These are phyloP conservation scores for Chrysosporium queenslandicum DNA, from an alignment of 2,329 filamentous ascomycete genomes.

Conservation along the genomic window DNA sequence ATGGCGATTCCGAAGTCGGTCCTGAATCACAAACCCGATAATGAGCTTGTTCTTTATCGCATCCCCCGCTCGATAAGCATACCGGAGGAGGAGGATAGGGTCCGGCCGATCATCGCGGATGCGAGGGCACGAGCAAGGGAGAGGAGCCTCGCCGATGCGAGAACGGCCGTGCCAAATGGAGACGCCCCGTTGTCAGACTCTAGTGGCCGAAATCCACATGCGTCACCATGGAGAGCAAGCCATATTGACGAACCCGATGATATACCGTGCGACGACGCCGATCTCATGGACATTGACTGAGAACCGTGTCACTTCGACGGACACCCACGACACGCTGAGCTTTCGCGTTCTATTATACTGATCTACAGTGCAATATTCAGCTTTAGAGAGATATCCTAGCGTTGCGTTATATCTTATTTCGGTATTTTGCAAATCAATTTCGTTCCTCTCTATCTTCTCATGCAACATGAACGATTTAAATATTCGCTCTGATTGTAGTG, in stretches of 20 bases:
- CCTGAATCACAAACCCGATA: constrained; percentile 48
- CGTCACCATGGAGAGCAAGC: neutral
- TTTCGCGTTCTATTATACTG: neutral
- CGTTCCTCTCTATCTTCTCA: neutral
- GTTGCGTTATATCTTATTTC: neutral
- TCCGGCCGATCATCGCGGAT: constrained; percentile 75
- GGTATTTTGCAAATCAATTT: neutral
- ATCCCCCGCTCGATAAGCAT: constrained; percentile 68
- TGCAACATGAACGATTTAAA: too few relatives aligned
- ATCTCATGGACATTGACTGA: constrained; percentile 25
- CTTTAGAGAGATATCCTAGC: neutral
- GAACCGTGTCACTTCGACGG: neutral
- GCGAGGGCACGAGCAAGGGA: constrained; percentile 59
- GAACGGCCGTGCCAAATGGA: constrained; percentile 19
- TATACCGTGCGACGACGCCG: constrained; percentile 15
- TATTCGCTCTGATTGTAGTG: too few relatives aligned
- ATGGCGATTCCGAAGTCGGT: constrained; percentile 58
- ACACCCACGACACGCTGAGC: neutral
- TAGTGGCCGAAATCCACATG: neutral
- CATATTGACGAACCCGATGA: neutral
- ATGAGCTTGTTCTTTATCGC: constrained; percentile 68
- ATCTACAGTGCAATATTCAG: neutral
- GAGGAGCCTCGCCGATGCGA: constrained; percentile 38
- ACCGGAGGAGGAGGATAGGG: constrained; percentile 57
- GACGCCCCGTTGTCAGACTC: neutral